A percentile compares a stretch with the other conserved stretches of the same genome.
Evolutionary conservation across 2,329 filamentous ascomycete species (phyloP).

Genomic region (Corniculantispora saksenae): DNA sequence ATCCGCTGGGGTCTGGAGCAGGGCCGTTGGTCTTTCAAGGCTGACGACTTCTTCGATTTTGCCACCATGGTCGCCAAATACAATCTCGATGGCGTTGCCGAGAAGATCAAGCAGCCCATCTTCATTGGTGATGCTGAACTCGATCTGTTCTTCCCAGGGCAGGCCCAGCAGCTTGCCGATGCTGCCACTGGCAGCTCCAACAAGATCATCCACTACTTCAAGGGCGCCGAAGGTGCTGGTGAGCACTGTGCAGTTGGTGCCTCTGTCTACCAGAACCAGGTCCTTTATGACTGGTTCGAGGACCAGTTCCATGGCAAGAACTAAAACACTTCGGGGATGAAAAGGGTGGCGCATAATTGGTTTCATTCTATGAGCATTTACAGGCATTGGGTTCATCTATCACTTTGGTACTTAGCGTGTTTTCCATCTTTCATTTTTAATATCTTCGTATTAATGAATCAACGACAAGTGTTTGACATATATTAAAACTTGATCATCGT

Average conservation of each 20-base stretch:
- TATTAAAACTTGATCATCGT: not conserved
- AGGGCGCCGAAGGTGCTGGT: slow-evolving; percentile 12
- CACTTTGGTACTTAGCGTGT: not conserved
- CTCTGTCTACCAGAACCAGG: slow-evolving; percentile 10
- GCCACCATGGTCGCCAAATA: slow-evolving; percentile 22
- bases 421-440: not conserved
- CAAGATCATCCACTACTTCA: slow-evolving; percentile 9
- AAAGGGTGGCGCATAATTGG: not conserved
- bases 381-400: not conserved
- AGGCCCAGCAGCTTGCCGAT: slow-evolving; percentile 7
- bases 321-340: not conserved
- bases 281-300: slow-evolving; percentile 19
- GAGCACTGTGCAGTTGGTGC: slow-evolving; percentile 20
- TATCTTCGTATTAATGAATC: not conserved
- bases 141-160: slow-evolving; percentile 24
- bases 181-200: slow-evolving; percentile 8
- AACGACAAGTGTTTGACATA: not conserved
- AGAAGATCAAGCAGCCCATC: slow-evolving; percentile 26
- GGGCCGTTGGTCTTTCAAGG: slow-evolving; percentile 31
- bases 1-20: slow-evolving; percentile 29
- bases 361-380: not conserved
- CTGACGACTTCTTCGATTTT: slow-evolving; percentile 26
- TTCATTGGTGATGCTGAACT: slow-evolving; percentile 28
- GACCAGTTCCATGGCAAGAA: not conserved
- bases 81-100: slow-evolving; percentile 22